phyloP scores from a whole-genome alignment of 2,329 filamentous ascomycete genomes.

The Laburnicola sp. region DNA sequence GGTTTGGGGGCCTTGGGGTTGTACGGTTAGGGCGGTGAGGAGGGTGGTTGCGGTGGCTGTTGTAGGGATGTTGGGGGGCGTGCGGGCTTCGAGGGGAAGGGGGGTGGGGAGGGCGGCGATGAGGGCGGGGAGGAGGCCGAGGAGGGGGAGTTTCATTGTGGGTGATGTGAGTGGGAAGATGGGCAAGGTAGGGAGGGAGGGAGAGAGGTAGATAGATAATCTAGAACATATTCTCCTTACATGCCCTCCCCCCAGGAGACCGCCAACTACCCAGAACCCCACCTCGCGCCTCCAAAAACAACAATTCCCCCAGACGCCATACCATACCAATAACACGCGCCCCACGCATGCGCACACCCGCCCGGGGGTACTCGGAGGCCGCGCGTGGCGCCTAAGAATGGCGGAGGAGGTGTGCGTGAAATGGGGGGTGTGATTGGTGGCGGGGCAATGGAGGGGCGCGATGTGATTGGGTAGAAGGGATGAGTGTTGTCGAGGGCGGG shows the following conservation, averaged over 20 bases:
- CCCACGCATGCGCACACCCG: slow-evolving; percentile 26
- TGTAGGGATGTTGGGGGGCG: slow-evolving; percentile 66
- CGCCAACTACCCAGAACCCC: background rate
- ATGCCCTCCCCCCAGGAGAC: background rate
- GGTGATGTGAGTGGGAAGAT: background rate
- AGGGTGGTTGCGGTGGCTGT: slow-evolving; percentile 59
- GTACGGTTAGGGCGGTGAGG: slow-evolving; percentile 63
- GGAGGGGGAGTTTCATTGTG: slow-evolving; percentile 36
- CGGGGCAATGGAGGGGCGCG: slow-evolving; percentile 13
- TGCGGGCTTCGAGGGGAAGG: slow-evolving; percentile 33
- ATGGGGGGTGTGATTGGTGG: slow-evolving; percentile 33
- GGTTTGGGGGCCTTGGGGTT: slow-evolving; percentile 57
- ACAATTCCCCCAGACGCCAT: too few species aligned
- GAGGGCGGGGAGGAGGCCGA: slow-evolving; percentile 21
- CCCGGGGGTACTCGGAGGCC: slow-evolving; percentile 18
- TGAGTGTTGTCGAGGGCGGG: background rate
- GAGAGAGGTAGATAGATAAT: background rate
- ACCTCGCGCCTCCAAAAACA: background rate
- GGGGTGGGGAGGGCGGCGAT: slow-evolving; percentile 37
- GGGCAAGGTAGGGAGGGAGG: background rate
- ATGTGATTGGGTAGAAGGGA: slow-evolving; percentile 26
- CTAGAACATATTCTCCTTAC: too few species aligned
- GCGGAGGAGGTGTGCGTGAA: slow-evolving; percentile 28
- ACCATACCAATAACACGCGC: background rate
- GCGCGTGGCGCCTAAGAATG: background rate